Evolutionary conservation across 352 stramenopile genomes (phyloP), one percentile per base, ranked within the genome.

Genomic region (Globisporangium uncinulatum): DNA sequence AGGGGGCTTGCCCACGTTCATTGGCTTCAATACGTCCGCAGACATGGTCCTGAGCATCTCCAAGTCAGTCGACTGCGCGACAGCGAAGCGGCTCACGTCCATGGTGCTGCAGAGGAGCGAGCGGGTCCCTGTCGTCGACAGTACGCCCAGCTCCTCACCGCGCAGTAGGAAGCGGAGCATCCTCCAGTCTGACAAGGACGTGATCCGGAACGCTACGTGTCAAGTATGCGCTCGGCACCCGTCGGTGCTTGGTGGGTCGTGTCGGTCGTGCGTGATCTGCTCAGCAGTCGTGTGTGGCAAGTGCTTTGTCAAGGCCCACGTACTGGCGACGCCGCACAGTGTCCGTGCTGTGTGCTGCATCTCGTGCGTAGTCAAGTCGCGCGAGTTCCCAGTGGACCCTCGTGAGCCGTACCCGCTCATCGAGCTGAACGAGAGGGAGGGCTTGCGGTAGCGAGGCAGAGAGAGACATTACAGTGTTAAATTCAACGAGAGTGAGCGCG

Each of bases 301-400:
- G 56, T 87, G 72, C 63, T 63, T 78, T 36, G 63, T 81, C 13
- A 82, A 78, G 43, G 70, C 67, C 10, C 60, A 55, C 14, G 48
- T 85, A 7, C 65, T 87, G 36, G 62, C 70, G 20, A 62, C 53
- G 11, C 68, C 68, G 10, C 57, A 68, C 44, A 47, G 68, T 4
- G 50, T 83, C 11, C 21, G 59, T 5, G 67, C 83, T 7, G 43
- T 67, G 37, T 85, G 74, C 59, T 87, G 77, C 51, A 85, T 76
- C 52, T 65, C 48, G 2, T 87, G 74, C 59, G 61, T 80, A 6
- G 54, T 82, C 11, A 66, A 69, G 24, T 62, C 70, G 20, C 81
- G 73, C 34, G 52, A 67, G 20, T 41, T 83, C 0, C 39, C 6
- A 6, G 64, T 84, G 36, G 61, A 85, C 31, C 74, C 72, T 14